Conservation (phyloP, 1,284 basidiomycete species). For the Pholiota adiposa region DNA sequence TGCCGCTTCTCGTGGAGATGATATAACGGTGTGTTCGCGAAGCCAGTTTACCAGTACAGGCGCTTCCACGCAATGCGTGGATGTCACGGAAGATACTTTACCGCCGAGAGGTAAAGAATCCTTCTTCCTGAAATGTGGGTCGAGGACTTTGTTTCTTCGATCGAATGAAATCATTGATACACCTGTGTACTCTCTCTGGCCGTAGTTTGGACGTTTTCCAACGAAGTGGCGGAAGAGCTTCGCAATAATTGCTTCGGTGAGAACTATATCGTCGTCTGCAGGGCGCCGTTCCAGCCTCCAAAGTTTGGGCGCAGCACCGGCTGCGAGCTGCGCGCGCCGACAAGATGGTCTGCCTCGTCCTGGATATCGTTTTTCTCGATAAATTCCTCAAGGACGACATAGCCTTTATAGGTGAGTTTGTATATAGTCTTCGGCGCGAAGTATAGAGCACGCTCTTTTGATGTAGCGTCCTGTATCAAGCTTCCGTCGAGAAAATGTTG, state of each 20-base stretch:
- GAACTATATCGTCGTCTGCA: constrained; percentile 12
- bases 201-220: constrained; percentile 10
- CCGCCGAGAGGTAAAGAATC: constrained; percentile 4
- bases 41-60: constrained; percentile 7
- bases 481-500: constrained; percentile 12
- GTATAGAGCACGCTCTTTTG: background rate
- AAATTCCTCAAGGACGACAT: constrained; percentile 7
- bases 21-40: constrained; percentile 5
- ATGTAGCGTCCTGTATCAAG: constrained; percentile 10
- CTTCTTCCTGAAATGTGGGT: background rate
- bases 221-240: constrained; percentile 9
- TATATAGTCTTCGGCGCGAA: constrained; percentile 13
- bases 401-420: constrained; percentile 14
- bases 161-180: constrained; percentile 1
- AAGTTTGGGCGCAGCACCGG: constrained; percentile 8
- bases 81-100: constrained; percentile 6
- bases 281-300: constrained; percentile 6
- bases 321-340: constrained; percentile 5
- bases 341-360: constrained; percentile 13
- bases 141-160: background rate
- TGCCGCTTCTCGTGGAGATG: constrained; percentile 10
- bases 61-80: constrained; percentile 13
- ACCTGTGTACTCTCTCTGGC: constrained; percentile 1
- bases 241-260: constrained; percentile 8
- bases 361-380: constrained; percentile 9